Evolutionary conservation across 2,329 filamentous ascomycete genomes (phyloP).

Genomic region (Paraphaeosphaeria minitans): DNA sequence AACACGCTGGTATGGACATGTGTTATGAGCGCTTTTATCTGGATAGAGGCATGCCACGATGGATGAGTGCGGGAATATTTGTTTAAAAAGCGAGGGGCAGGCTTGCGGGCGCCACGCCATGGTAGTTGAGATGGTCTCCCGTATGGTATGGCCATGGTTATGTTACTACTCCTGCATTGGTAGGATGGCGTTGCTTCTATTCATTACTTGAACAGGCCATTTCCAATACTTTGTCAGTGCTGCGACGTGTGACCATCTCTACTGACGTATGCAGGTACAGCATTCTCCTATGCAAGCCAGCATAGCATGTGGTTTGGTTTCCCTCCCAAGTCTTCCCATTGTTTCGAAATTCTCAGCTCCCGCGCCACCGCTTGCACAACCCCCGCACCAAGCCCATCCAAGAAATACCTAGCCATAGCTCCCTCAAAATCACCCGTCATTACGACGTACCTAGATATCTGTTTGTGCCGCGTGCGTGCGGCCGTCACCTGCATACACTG

Average conservation of each 20-base stretch:
- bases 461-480: slow-evolving; percentile 5
- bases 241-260: not conserved
- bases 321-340: not conserved
- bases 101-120: not conserved
- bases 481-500: not conserved
- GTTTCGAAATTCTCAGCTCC: not conserved
- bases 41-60: slow-evolving; percentile 1
- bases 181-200: slow-evolving; percentile 9
- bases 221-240: not conserved
- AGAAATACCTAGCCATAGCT: slow-evolving; percentile 1
- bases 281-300: not conserved
- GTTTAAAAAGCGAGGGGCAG: not conserved
- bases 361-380: slow-evolving; percentile 2
- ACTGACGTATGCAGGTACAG: too few species aligned
- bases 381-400: not conserved
- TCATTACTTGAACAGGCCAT: not conserved
- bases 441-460: not conserved
- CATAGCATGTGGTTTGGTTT: not conserved
- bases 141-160: slow-evolving; percentile 3
- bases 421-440: not conserved
- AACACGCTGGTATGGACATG: not conserved
- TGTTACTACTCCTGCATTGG: slow-evolving; percentile 10
- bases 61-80: not conserved
- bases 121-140: not conserved
- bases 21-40: slow-evolving; percentile 2